These are phyloP conservation scores for Podila verticillata DNA, from an alignment of 192 early-diverging fungal genomes.

Conservation along the genomic window DNA sequence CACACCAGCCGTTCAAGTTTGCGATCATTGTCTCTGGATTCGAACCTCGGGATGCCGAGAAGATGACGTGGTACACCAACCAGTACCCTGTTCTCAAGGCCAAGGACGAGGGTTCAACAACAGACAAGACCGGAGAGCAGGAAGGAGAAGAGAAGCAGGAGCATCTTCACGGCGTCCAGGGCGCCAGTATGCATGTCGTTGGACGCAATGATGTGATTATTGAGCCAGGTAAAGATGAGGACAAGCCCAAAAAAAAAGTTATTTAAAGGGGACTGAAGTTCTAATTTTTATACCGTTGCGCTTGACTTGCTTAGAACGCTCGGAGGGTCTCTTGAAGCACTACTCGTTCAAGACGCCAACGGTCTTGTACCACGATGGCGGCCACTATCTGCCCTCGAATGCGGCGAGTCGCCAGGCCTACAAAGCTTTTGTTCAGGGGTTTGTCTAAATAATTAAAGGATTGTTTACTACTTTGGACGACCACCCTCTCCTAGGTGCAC, in stretches of 20 bases:
- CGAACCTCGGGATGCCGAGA: conserved; percentile 33
- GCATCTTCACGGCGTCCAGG: conserved; percentile 35
- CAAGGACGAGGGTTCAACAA: background rate
- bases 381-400: conserved; percentile 44
- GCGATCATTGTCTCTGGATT: conserved; percentile 61
- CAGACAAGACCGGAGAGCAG: background rate
- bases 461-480: background rate
- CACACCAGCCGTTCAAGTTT: conserved; percentile 56
- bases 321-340: conserved; percentile 36
- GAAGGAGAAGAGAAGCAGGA: conserved; percentile 21
- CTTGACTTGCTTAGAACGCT: conserved; percentile 20
- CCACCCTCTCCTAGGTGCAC: too few species aligned
- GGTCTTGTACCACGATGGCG: conserved; percentile 41
- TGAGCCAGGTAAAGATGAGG: conserved; percentile 22
- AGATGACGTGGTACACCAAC: conserved; percentile 35
- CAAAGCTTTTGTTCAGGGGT: conserved; percentile 44
- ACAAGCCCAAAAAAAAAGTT: background rate
- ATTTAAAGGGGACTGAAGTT: background rate
- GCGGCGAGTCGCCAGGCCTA: conserved; percentile 45
- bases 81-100: conserved; percentile 17
- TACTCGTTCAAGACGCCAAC: conserved; percentile 21
- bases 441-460: background rate
- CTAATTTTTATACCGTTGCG: background rate
- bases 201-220: conserved; percentile 45
- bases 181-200: conserved; percentile 46